A percentile compares a stretch with the other conserved stretches of the same genome.
phyloP scores from a whole-genome alignment of 2,329 filamentous ascomycete genomes.

The Neocatenulostroma microsporum region DNA sequence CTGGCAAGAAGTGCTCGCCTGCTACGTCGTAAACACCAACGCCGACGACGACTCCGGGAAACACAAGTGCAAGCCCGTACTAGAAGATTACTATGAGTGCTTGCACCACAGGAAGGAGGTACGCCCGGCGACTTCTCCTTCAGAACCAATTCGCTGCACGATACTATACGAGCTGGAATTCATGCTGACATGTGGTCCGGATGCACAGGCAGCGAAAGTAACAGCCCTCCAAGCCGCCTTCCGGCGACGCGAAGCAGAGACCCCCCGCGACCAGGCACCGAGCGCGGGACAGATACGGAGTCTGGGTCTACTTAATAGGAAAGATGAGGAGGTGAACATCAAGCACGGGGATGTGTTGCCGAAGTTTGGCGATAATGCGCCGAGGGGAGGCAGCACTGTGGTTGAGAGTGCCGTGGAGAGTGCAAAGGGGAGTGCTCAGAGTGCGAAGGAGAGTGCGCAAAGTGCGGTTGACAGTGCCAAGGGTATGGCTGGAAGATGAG shows the following conservation, averaged over 20 bases:
- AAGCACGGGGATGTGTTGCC: slow-evolving; percentile 39
- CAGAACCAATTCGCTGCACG: background rate
- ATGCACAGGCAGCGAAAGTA: slow-evolving; percentile 63
- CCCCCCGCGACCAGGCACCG: slow-evolving; percentile 70
- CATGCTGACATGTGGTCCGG: background rate
- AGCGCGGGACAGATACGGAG: slow-evolving; percentile 81
- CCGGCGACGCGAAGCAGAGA: slow-evolving; percentile 67
- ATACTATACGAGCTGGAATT: background rate
- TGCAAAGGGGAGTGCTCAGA: too few species aligned
- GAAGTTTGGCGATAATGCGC: slow-evolving; percentile 19
- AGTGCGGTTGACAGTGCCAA: too few species aligned
- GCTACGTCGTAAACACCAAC: slow-evolving; percentile 90
- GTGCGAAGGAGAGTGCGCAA: too few species aligned
- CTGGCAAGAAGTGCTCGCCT: slow-evolving; percentile 98
- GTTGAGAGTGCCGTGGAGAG: too few species aligned
- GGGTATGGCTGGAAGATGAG: too few species aligned
- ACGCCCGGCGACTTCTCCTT: too few species aligned
- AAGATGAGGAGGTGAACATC: slow-evolving; percentile 63
- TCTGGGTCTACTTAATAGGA: slow-evolving; percentile 67
- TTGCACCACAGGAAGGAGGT: slow-evolving; percentile 99
- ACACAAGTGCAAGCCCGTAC: slow-evolving; percentile 72
- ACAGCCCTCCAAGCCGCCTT: slow-evolving; percentile 75
- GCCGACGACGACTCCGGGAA: slow-evolving; percentile 72
- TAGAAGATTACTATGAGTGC: slow-evolving; percentile 99
- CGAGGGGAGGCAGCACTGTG: too few species aligned